phyloP scores from a whole-genome alignment of 306 rosid species.

The Purshia tridentata region DNA sequence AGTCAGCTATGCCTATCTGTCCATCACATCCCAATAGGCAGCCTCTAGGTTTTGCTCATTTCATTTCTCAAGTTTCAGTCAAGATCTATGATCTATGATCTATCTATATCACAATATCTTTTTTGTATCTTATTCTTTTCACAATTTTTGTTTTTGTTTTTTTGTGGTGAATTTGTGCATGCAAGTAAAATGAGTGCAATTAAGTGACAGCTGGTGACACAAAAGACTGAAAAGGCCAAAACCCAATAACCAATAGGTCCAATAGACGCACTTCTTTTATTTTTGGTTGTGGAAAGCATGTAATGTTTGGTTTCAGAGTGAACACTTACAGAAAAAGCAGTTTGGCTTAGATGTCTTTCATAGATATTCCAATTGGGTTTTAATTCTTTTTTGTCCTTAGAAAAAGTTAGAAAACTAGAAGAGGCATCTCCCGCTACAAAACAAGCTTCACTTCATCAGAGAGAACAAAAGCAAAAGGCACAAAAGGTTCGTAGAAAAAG shows the following conservation, averaged over 20 bases:
- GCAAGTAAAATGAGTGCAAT: too few species aligned
- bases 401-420: background rate
- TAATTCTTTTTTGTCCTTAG: slow-evolving; percentile 4
- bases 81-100: too few species aligned
- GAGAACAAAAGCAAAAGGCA: slow-evolving; percentile 19
- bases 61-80: too few species aligned
- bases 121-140: too few species aligned
- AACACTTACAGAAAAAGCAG: background rate
- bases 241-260: background rate
- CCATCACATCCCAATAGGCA: too few species aligned
- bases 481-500: slow-evolving; percentile 21
- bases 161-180: too few species aligned
- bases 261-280: background rate
- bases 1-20: background rate
- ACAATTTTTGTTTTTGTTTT: too few species aligned
- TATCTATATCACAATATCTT: too few species aligned
- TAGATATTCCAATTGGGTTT: slow-evolving; percentile 35
- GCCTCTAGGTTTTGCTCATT: too few species aligned
- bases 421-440: slow-evolving; percentile 17
- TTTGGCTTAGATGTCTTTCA: slow-evolving; percentile 4
- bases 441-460: slow-evolving; percentile 37
- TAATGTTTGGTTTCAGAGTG: background rate
- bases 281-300: background rate
- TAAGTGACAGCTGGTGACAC: background rate
- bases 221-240: background rate